Conservation (phyloP, 2,329 filamentous ascomycete species). For the Nemania diffusa region DNA sequence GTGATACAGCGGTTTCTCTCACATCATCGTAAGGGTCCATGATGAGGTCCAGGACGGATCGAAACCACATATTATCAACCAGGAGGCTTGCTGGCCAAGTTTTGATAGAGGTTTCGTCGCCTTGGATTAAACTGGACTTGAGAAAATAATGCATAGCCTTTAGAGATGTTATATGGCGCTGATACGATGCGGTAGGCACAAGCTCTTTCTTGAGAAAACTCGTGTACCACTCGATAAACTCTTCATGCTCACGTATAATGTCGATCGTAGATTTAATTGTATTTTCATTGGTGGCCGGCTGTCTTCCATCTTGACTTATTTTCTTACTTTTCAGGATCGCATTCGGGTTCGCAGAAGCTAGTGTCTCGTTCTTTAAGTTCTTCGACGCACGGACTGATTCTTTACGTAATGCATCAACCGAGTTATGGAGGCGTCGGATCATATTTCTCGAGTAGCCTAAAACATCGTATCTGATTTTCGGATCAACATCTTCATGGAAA, state of each 20-base stretch:
- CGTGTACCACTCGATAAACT: constrained; percentile 80
- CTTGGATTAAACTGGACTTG: constrained; percentile 55
- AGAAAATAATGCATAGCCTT: constrained; percentile 76
- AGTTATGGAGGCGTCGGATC: constrained; percentile 77
- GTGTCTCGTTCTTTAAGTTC: constrained; percentile 40
- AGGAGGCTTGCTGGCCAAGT: constrained; percentile 53
- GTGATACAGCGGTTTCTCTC: constrained; percentile 65
- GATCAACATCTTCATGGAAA: constrained; percentile 85
- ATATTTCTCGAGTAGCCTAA: constrained; percentile 79
- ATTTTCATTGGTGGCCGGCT: constrained; percentile 26
- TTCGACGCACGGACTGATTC: constrained; percentile 51
- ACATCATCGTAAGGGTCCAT: constrained; percentile 96
- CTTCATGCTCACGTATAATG: constrained; percentile 62
- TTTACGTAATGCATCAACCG: constrained; percentile 64
- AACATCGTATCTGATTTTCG: constrained; percentile 85
- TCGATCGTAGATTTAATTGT: constrained; percentile 44
- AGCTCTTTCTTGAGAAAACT: constrained; percentile 78
- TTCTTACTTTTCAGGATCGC: neutral
- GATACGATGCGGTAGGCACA: constrained; percentile 85
- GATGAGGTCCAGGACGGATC: constrained; percentile 79
- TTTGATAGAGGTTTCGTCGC: constrained; percentile 60
- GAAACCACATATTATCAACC: constrained; percentile 63
- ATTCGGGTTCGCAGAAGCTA: neutral
- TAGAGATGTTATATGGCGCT: constrained; percentile 84
- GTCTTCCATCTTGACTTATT: neutral